Base-by-base conservation (phyloP, 2,329 filamentous ascomycete species). In the Hymenoscyphus repandus region DNA sequence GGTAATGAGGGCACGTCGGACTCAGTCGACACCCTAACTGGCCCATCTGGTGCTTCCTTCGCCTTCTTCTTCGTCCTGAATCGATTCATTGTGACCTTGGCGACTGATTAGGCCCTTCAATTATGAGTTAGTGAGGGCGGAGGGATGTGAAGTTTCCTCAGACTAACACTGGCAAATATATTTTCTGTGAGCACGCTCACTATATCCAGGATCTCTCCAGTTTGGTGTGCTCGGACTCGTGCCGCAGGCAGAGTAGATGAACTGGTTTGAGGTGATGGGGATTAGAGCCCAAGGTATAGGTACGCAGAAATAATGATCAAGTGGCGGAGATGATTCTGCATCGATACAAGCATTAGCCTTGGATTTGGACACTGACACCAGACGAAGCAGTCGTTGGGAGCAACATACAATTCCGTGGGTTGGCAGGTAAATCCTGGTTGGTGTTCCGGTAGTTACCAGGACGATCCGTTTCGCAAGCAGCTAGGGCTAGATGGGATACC, bases 21-120 rank as follows among this genome's bases (percentile, higher is more conserved):
- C 17, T 84, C 80, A 22, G 76, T 73, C 2, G 79, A 80, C 15
- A 74, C 73, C 11, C 76, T 69, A 11, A 71, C 70, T 34, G 67
- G n/a, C 33, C 47, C 52, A 42, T 64, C 66, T n/a, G 53, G 42
- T 7, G 79, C 78, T 43, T 85, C 83, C 71, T 80, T 81, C 49
- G 68, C 77, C 77, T 82, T 86, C 74, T 84, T 90, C 71, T 85
- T 85, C 44, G 75, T 83, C 61, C 87, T 76, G 65, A 91, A 89
- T 49, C 87, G 82, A 71, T 92, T 90, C 87, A 91, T 91, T 11
- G 47, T 67, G 58, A 15, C 40, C 49, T 42, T 40, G 42, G 45
- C 54, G 47, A 34, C 45, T 33, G 49, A 33, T 42, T 38, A 33
- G 20, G 6, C 6, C 20, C 27, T 11, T 22, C 32, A 15, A 17